A percentile compares a stretch with the other conserved stretches of the same genome.
Conservation (phyloP, 768 basidiomycete genomes). For the Austroboletus eburneus region DNA sequence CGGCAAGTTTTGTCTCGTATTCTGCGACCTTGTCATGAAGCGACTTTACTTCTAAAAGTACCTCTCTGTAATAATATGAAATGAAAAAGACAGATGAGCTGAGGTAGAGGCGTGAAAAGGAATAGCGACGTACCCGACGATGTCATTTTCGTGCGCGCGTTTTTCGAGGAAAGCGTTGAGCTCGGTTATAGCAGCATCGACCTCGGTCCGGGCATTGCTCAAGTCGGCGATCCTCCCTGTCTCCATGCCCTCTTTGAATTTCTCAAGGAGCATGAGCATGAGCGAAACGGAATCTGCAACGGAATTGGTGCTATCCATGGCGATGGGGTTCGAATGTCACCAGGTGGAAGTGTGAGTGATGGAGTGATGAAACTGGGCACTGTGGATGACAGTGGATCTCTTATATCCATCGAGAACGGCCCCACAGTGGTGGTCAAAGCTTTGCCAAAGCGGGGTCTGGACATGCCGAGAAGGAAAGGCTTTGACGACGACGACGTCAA, state of each 20-base stretch:
- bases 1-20: slow-evolving; percentile 11
- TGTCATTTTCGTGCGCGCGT: not conserved
- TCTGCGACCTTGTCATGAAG: slow-evolving; percentile 3
- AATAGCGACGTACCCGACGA: slow-evolving; percentile 4
- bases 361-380: not conserved
- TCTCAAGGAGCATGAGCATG: slow-evolving; percentile 7
- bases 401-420: slow-evolving; percentile 12
- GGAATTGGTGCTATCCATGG: slow-evolving; percentile 4
- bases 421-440: too few species aligned
- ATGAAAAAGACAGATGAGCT: not conserved
- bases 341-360: not conserved
- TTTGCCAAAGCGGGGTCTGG: slow-evolving; percentile 20
- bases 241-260: slow-evolving; percentile 10
- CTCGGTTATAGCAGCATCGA: slow-evolving; percentile 10
- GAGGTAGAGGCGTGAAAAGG: not conserved
- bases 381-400: slow-evolving; percentile 1
- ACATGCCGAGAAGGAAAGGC: slow-evolving; percentile 2
- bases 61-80: too few species aligned
- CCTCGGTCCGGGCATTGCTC: slow-evolving; percentile 1
- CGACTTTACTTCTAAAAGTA: slow-evolving; percentile 7
- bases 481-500: slow-evolving; percentile 7
- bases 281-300: not conserved
- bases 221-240: slow-evolving; percentile 8
- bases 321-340: not conserved
- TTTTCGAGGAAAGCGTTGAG: slow-evolving; percentile 4